Base-by-base conservation (phyloP, 2,329 filamentous ascomycete species). In the Botryotinia narcissicola region DNA sequence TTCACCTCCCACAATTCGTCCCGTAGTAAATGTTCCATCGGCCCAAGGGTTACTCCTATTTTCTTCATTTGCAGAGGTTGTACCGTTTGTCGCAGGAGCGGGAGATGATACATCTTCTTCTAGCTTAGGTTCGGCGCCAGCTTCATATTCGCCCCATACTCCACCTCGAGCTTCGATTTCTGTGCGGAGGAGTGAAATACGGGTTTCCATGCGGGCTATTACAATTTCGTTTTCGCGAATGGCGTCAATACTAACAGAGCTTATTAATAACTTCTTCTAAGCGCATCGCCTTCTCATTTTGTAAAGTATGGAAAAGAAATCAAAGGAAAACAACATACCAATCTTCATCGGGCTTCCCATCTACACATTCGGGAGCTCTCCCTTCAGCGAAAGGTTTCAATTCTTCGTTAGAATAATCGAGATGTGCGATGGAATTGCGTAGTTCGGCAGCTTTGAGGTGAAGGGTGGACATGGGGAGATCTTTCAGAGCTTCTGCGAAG, bases 371-470 rank as follows among this genome's bases (percentile, higher is more conserved):
- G 32, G 77, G 76, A 29, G 46, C 71, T 9, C 75, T 78, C 4
- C 79, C 80, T 25, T 89, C 86, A 73, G 91, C 90, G 78, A 89
- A 94, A 48, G 91, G 91, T 72, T 87, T 85, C 74, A 94, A 89
- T 81, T 94, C 89, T 76, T 87, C 87, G 83, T 94, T 95, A 76
- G 90, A 92, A 81, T 90, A 90, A 79, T 91, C 87, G 40, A 95
- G 89, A 82, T 95, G 92, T 37, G 87, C 86, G 80, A 94, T 91
- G 78, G 86, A 89, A 86, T 94, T 94, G 81, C 88, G 89, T 75
- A 95, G 86, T 82, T 95, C 93, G 80, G 92, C 88, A 74, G 91
- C 88, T 83, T 94, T 94, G 82, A 92, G 86, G 82, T 92, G 90
- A 10, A 95, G 89, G 73, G 76, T 78, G 14, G 87, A 86, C 76